These are phyloP conservation scores for Pythium sp. DNA, from an alignment of 352 stramenopile genomes.

Conservation along the genomic window DNA sequence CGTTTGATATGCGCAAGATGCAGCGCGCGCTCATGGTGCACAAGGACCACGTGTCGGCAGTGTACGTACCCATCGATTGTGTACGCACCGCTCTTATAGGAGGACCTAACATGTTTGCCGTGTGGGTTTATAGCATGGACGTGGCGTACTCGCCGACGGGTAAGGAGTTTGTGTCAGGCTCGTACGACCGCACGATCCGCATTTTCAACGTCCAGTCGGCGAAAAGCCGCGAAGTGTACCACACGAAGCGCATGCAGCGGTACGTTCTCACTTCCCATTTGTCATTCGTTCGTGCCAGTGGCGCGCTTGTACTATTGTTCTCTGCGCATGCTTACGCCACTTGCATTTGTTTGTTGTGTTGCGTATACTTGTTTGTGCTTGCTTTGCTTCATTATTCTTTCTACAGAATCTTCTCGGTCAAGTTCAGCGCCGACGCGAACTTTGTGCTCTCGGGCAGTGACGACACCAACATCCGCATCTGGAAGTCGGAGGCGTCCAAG, in stretches of 20 bases:
- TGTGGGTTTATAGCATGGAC: slow-evolving; percentile 78
- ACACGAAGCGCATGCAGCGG: slow-evolving; percentile 99
- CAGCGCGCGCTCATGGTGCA: slow-evolving; percentile 93
- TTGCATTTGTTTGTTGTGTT: not conserved
- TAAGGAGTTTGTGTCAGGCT: slow-evolving; percentile 97
- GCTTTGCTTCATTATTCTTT: not conserved
- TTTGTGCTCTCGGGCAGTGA: slow-evolving; percentile 98
- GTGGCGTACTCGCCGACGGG: slow-evolving; percentile 97
- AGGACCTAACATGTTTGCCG: not conserved
- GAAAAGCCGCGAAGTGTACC: slow-evolving; percentile 93
- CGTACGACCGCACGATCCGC: slow-evolving; percentile 98
- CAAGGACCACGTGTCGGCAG: slow-evolving; percentile 97
- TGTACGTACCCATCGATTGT: slow-evolving; percentile 57
- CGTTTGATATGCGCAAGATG: slow-evolving; percentile 99
- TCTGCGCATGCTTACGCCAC: slow-evolving; percentile 1
- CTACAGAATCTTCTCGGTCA: slow-evolving; percentile 76
- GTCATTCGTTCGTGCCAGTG: not conserved
- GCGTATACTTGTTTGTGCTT: not conserved
- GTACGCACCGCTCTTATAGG: not conserved
- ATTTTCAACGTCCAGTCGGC: slow-evolving; percentile 92
- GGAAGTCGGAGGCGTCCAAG: slow-evolving; percentile 96
- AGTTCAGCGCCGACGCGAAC: slow-evolving; percentile 88
- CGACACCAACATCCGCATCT: slow-evolving; percentile 99
- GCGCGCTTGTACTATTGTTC: slow-evolving; percentile 6
- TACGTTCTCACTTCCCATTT: slow-evolving; percentile 22